A percentile compares a stretch with the other conserved stretches of the same genome.
phyloP scores from a whole-genome alignment of 805 yeast genomes.

The Ogataea degrootiae region DNA sequence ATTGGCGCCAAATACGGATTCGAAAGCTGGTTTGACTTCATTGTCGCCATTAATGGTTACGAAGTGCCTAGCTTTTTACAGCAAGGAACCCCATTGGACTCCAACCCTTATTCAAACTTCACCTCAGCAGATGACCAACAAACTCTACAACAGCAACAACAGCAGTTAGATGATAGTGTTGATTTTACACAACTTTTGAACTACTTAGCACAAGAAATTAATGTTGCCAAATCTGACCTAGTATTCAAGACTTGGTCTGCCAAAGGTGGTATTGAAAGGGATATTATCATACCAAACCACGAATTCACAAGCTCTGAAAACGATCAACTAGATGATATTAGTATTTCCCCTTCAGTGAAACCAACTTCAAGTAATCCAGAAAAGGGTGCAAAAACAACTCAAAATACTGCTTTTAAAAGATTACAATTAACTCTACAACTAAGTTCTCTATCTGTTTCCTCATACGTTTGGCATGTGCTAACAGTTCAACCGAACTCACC shows the following conservation, averaged over 20 bases:
- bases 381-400: constrained; percentile 10
- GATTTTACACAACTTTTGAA: constrained; percentile 19
- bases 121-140: background rate
- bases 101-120: constrained; percentile 23
- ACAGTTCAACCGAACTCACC: constrained; percentile 72
- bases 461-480: constrained; percentile 83
- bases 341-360: constrained; percentile 11
- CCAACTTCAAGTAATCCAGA: constrained; percentile 18
- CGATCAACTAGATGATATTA: constrained; percentile 27
- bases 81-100: constrained; percentile 21
- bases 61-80: constrained; percentile 37
- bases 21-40: constrained; percentile 85
- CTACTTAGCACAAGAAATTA: constrained; percentile 25
- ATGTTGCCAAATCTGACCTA: constrained; percentile 28
- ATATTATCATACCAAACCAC: constrained; percentile 30
- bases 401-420: constrained; percentile 37
- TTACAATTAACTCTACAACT: constrained; percentile 72
- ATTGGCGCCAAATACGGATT: constrained; percentile 49
- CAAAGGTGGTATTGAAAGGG: constrained; percentile 64
- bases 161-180: constrained; percentile 5
- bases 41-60: constrained; percentile 74
- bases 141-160: background rate
- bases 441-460: constrained; percentile 68
- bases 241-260: constrained; percentile 76
- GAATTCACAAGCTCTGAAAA: constrained; percentile 18